Evolutionary conservation across 106 monocot species (phyloP).

Genomic region (Apostasia ramifera): DNA sequence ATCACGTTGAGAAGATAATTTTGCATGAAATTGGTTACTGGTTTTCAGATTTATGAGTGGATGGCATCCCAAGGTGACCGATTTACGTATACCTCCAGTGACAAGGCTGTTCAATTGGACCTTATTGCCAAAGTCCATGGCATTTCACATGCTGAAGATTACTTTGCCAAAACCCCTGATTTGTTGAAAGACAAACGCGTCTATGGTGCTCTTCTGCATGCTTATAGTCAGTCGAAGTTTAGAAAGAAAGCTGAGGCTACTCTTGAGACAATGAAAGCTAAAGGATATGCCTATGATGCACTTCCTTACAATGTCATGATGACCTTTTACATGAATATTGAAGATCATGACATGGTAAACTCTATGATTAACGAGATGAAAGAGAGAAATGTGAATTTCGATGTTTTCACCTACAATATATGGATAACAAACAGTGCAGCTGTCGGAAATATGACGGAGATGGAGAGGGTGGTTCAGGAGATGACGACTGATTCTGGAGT

Average conservation of each 20-base stretch:
- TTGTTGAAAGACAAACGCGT: constrained; percentile 73
- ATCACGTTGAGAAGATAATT: neutral
- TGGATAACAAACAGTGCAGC: constrained; percentile 85
- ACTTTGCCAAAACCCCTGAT: constrained; percentile 52
- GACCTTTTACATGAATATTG: constrained; percentile 86
- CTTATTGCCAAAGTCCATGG: constrained; percentile 78
- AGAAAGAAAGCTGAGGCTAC: constrained; percentile 64
- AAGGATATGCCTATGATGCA: constrained; percentile 46
- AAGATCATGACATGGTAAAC: constrained; percentile 55
- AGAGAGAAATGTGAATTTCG: constrained; percentile 46
- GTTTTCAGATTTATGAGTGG: constrained; percentile 78
- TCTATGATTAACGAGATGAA: constrained; percentile 61
- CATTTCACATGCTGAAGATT: constrained; percentile 54
- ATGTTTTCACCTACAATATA: constrained; percentile 76
- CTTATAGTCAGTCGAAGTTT: constrained; percentile 55
- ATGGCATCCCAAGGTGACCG: constrained; percentile 48
- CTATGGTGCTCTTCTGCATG: constrained; percentile 82
- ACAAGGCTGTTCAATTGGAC: constrained; percentile 81
- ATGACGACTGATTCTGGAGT: constrained; percentile 46
- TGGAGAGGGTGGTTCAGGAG: constrained; percentile 61
- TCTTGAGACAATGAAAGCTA: constrained; percentile 52
- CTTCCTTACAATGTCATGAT: constrained; percentile 91
- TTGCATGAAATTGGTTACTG: neutral
- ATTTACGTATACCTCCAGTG: constrained; percentile 64
- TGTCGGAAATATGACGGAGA: constrained; percentile 42